Evolutionary conservation across 495 filamentous ascomycete species (phyloP).

Genomic region (Stereocaulon alpinum): DNA sequence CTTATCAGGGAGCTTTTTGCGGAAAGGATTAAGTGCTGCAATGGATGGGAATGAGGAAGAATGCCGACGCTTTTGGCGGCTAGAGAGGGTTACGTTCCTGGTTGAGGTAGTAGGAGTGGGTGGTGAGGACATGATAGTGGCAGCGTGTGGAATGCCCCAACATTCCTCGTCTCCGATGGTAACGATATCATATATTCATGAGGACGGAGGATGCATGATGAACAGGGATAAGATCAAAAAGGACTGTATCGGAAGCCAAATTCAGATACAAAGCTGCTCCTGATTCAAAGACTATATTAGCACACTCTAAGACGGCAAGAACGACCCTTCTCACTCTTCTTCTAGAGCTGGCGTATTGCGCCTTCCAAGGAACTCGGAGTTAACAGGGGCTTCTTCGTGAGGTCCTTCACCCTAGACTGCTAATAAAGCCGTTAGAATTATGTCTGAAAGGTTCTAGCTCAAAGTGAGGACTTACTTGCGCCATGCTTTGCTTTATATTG

Average conservation of each 20-base stretch:
- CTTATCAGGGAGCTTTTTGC: not conserved
- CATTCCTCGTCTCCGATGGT: slow-evolving; percentile 14
- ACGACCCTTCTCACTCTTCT: not conserved
- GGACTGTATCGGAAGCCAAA: too few species aligned
- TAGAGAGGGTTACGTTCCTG: slow-evolving; percentile 1
- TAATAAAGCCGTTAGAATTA: too few species aligned
- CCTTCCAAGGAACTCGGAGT: too few species aligned
- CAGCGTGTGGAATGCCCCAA: not conserved
- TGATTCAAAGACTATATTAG: too few species aligned
- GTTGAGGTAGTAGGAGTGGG: slow-evolving; percentile 5
- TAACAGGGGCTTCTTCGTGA: too few species aligned
- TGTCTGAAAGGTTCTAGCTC: too few species aligned
- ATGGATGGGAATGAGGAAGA: slow-evolving; percentile 12
- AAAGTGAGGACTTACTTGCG: too few species aligned
- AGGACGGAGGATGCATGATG: not conserved
- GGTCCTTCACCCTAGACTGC: too few species aligned
- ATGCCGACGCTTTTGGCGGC: not conserved
- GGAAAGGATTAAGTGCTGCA: slow-evolving; percentile 4
- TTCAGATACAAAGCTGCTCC: not conserved
- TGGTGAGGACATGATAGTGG: slow-evolving; percentile 3
- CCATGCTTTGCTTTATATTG: too few species aligned
- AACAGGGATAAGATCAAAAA: too few species aligned
- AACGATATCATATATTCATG: slow-evolving; percentile 4
- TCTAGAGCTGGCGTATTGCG: too few species aligned
- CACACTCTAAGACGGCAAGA: not conserved